A percentile compares a stretch with the other conserved stretches of the same genome.
phyloP scores from a whole-genome alignment of 78 protist genomes.

The Monocercomonoides exilis region DNA sequence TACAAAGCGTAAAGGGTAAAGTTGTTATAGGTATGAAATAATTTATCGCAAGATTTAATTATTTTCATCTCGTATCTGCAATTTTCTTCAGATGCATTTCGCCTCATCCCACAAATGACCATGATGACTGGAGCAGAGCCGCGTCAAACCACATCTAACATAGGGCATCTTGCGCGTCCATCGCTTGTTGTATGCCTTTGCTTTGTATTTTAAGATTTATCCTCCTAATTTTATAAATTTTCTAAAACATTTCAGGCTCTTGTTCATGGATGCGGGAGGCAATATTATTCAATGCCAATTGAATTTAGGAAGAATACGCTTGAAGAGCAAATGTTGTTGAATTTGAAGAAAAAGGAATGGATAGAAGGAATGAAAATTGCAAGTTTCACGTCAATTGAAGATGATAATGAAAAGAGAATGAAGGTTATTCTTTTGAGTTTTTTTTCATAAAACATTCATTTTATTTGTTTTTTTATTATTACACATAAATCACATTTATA shows the following conservation, averaged over 20 bases:
- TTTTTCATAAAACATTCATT: neutral
- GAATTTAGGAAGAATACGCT: conserved; percentile 91
- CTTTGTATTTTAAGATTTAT: neutral
- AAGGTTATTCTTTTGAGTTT: neutral
- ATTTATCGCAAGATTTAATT: neutral
- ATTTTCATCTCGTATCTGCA: neutral
- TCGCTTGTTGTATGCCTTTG: conserved; percentile 59
- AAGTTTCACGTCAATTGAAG: conserved; percentile 56
- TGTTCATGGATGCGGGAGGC: conserved; percentile 91
- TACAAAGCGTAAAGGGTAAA: conserved; percentile 97
- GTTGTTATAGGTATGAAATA: conserved; percentile 14
- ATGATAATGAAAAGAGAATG: conserved; percentile 61
- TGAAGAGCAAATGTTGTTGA: conserved; percentile 90
- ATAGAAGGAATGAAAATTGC: conserved; percentile 75
- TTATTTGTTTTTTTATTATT: neutral
- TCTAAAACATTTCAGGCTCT: conserved; percentile 49
- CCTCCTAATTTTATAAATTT: no score
- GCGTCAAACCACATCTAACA: conserved; percentile 97
- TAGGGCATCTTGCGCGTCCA: conserved; percentile 94
- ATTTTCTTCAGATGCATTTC: conserved; percentile 82
- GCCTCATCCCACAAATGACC: conserved; percentile 65
- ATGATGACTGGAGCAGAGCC: conserved; percentile 80
- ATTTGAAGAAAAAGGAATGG: conserved; percentile 81
- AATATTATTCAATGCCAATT: conserved; percentile 93
- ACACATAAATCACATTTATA: neutral